Conservation (phyloP, 345 rosid species). For the Eucalyptus tenuipes region DNA sequence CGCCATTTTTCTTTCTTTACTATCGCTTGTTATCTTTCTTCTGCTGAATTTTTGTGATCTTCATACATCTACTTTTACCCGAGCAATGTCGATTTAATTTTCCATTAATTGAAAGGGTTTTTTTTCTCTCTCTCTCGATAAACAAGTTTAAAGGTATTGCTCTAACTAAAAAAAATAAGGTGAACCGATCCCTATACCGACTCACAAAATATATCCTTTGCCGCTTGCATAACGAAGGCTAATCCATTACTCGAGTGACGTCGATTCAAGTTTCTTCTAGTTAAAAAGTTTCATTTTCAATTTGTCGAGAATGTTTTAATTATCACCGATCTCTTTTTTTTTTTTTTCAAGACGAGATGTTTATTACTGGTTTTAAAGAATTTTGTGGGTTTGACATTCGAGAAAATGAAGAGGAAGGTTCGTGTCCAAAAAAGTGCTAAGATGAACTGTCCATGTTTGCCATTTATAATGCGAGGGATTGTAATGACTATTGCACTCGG, state of each 20-base stretch:
- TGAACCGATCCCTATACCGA: neutral
- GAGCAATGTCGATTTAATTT: too few species aligned
- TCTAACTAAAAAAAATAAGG: too few species aligned
- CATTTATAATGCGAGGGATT: neutral
- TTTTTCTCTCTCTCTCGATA: neutral
- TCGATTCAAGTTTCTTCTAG: neutral
- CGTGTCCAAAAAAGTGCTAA: neutral
- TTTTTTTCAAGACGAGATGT: too few species aligned
- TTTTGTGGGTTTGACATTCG: neutral
- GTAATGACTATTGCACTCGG: neutral
- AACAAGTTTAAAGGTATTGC: neutral
- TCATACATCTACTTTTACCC: too few species aligned
- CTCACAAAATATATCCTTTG: neutral
- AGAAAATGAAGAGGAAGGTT: neutral
- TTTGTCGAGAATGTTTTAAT: neutral
- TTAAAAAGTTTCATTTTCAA: neutral
- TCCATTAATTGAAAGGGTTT: too few species aligned
- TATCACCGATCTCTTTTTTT: too few species aligned
- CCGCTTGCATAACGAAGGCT: fast-evolving
- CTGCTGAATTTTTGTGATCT: neutral
- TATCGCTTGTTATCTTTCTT: neutral
- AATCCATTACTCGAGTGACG: neutral
- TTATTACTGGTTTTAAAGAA: too few species aligned
- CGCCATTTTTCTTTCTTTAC: neutral
- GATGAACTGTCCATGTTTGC: neutral